These are phyloP conservation scores for Amaranthus palmeri DNA, from an alignment of 148 eudicot genomes.

Conservation along the genomic window DNA sequence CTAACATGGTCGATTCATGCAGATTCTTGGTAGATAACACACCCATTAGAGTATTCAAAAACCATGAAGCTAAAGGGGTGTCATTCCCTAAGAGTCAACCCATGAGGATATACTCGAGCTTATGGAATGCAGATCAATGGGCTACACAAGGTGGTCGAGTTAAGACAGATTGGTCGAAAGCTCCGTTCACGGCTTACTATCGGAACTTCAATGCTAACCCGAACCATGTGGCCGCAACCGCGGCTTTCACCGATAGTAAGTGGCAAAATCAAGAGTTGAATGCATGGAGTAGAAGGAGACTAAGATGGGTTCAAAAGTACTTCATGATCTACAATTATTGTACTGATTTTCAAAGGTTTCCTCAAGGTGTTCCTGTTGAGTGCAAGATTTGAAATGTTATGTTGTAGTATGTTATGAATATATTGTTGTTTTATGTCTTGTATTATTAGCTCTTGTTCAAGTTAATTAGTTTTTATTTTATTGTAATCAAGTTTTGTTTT, in stretches of 20 bases:
- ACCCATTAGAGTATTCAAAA: constrained; percentile 56
- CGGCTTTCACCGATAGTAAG: constrained; percentile 22
- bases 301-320: constrained; percentile 58
- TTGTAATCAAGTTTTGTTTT: background rate
- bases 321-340: constrained; percentile 60
- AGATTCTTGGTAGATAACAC: constrained; percentile 62
- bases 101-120: constrained; percentile 61
- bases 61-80: constrained; percentile 50
- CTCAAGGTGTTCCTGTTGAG: constrained; percentile 44
- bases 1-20: background rate
- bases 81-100: constrained; percentile 60
- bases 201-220: constrained; percentile 41
- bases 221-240: constrained; percentile 24
- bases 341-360: constrained; percentile 44
- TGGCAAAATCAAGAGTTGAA: constrained; percentile 35
- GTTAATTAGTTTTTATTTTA: constrained; percentile 2
- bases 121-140: constrained; percentile 71
- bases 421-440: background rate
- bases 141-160: constrained; percentile 59
- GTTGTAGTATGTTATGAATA: constrained; percentile 1
- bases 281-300: constrained; percentile 37
- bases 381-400: constrained; percentile 21
- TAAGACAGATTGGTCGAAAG: constrained; percentile 56
- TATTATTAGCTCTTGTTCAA: background rate
- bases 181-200: constrained; percentile 52